These are phyloP conservation scores for Sclerotinia minor DNA, from an alignment of 2,329 filamentous ascomycete species.

Conservation along the genomic window DNA sequence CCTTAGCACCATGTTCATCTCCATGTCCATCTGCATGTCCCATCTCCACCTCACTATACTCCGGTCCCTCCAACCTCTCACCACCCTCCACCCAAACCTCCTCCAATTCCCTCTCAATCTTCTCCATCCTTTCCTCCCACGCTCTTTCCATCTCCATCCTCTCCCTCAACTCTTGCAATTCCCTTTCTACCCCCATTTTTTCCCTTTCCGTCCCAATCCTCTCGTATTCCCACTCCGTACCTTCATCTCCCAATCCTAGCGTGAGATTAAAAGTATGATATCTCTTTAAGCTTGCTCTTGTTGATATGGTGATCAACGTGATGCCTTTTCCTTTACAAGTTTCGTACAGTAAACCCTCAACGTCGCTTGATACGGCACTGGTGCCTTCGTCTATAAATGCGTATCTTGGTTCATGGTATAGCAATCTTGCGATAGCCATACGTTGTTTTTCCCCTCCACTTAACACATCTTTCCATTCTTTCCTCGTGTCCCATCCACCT, in stretches of 20 bases:
- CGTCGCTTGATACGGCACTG: slow-evolving; percentile 88
- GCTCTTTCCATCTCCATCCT: slow-evolving; percentile 76
- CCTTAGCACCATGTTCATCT: background rate
- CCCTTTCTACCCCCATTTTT: slow-evolving; percentile 89
- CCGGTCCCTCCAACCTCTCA: slow-evolving; percentile 31
- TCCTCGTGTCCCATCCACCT: slow-evolving; percentile 93
- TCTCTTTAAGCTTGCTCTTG: slow-evolving; percentile 88
- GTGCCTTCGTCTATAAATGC: slow-evolving; percentile 96
- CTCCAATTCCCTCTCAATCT: slow-evolving; percentile 79
- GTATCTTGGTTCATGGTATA: slow-evolving; percentile 94
- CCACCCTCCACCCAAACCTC: slow-evolving; percentile 42
- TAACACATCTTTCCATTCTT: slow-evolving; percentile 99
- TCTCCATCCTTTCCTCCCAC: slow-evolving; percentile 75
- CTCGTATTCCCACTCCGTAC: slow-evolving; percentile 90
- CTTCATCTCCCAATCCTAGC: slow-evolving; percentile 75
- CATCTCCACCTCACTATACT: slow-evolving; percentile 22
- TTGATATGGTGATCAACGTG: slow-evolving; percentile 94
- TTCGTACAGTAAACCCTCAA: slow-evolving; percentile 92
- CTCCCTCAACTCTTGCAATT: slow-evolving; percentile 80
- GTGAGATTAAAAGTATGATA: slow-evolving; percentile 92
- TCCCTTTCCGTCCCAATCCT: slow-evolving; percentile 91
- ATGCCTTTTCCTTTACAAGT: slow-evolving; percentile 90
- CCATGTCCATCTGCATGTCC: background rate
- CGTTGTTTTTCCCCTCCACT: slow-evolving; percentile 96
- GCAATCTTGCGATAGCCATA: slow-evolving; percentile 82